Evolutionary conservation across 805 yeast species (phyloP).

Genomic region (Metschnikowia aberdeeniae): DNA sequence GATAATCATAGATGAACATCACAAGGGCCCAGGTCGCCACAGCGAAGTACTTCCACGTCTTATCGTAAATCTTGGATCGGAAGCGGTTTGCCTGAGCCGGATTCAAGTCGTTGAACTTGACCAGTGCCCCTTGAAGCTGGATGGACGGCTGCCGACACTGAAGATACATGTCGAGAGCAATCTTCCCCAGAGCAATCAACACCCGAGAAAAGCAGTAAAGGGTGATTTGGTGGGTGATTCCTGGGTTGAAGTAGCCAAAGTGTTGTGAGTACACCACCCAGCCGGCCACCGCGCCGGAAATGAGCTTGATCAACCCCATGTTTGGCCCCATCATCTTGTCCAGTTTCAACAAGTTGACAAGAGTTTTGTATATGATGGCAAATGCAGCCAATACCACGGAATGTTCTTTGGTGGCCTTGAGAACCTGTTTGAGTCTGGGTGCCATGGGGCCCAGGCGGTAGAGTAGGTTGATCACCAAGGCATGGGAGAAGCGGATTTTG

Average conservation of each 20-base stretch:
- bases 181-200: conserved; percentile 55
- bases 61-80: conserved; percentile 26
- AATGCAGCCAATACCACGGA: conserved; percentile 53
- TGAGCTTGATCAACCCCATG: conserved; percentile 27
- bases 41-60: conserved; percentile 57
- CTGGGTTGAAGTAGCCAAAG: conserved; percentile 41
- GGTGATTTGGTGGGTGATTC: conserved; percentile 69
- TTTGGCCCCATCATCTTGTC: conserved; percentile 34
- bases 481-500: conserved; percentile 58
- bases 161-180: conserved; percentile 38
- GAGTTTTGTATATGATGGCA: conserved; percentile 50
- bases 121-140: conserved; percentile 17
- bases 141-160: conserved; percentile 34
- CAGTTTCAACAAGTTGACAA: conserved; percentile 26
- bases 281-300: conserved; percentile 39
- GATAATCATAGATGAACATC: conserved; percentile 63
- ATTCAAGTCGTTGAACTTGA: conserved; percentile 26
- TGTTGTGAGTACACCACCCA: conserved; percentile 44
- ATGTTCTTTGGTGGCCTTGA: conserved; percentile 52
- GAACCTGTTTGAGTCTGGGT: conserved; percentile 44
- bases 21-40: conserved; percentile 69
- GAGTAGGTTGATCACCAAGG: conserved; percentile 55
- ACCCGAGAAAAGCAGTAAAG: conserved; percentile 71
- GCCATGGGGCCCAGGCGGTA: conserved; percentile 49
- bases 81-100: conserved; percentile 32